A percentile compares a stretch with the other conserved stretches of the same genome.
Evolutionary conservation across 331 rosid genomes (phyloP).

Genomic region (Quercus phellos): DNA sequence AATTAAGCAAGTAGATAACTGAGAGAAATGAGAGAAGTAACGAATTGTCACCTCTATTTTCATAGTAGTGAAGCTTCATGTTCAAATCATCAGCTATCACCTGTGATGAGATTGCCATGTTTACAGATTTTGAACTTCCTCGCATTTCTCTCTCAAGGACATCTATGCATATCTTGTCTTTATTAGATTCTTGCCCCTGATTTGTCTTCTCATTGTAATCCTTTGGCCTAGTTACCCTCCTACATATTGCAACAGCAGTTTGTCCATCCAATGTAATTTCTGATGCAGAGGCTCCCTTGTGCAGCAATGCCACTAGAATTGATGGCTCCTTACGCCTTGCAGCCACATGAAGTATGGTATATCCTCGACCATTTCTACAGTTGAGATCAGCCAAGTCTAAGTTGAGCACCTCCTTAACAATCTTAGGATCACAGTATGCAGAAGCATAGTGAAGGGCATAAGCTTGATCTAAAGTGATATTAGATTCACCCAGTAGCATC

Average conservation of each 20-base stretch:
- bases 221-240: slow-evolving; percentile 71
- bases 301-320: slow-evolving; percentile 59
- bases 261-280: slow-evolving; percentile 71
- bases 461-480: slow-evolving; percentile 65
- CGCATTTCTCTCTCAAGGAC: slow-evolving; percentile 83
- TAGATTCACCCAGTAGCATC: slow-evolving; percentile 64
- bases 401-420: slow-evolving; percentile 66
- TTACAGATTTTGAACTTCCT: slow-evolving; percentile 36
- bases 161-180: slow-evolving; percentile 73
- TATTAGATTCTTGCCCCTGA: slow-evolving; percentile 62
- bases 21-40: slow-evolving; percentile 17
- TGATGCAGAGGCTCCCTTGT: slow-evolving; percentile 58
- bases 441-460: slow-evolving; percentile 73
- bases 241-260: slow-evolving; percentile 77
- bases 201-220: slow-evolving; percentile 49
- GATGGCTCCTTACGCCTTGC: slow-evolving; percentile 84
- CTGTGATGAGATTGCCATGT: slow-evolving; percentile 32
- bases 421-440: slow-evolving; percentile 79
- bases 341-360: slow-evolving; percentile 72
- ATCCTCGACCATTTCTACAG: slow-evolving; percentile 46
- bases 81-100: slow-evolving; percentile 50
- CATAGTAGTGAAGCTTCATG: slow-evolving; percentile 58
- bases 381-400: slow-evolving; percentile 52
- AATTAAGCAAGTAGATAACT: not conserved
- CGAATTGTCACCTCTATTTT: slow-evolving; percentile 64